A percentile compares a stretch with the other conserved stretches of the same genome.
phyloP scores from a whole-genome alignment of 805 yeast genomes.

The Candida multigemmis region DNA sequence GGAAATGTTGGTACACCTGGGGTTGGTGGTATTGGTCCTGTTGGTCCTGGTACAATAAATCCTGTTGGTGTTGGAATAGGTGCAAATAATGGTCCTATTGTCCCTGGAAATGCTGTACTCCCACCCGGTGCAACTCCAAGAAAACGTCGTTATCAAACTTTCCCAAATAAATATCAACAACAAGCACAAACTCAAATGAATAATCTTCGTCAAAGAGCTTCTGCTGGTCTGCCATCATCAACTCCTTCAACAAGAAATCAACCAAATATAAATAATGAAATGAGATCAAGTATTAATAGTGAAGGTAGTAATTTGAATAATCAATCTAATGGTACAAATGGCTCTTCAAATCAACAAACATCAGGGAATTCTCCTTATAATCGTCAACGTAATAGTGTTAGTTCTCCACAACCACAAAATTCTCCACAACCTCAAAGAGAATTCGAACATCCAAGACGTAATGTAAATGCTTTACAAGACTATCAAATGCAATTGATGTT shows the following conservation, averaged over 20 bases:
- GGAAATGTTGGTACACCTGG: too few species aligned
- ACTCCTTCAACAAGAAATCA: constrained; percentile 5
- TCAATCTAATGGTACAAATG: constrained; percentile 4
- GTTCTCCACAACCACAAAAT: constrained; percentile 5
- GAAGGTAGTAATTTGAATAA: neutral
- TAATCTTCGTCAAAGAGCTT: constrained; percentile 37
- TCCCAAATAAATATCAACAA: constrained; percentile 26
- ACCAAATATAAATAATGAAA: too few species aligned
- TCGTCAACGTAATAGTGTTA: neutral
- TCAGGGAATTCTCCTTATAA: neutral
- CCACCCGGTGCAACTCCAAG: too few species aligned
- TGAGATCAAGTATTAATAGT: too few species aligned
- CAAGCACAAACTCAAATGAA: constrained; percentile 44
- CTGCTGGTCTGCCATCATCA: constrained; percentile 17
- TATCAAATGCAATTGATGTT: constrained; percentile 73
- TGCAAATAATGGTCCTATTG: too few species aligned
- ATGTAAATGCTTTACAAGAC: constrained; percentile 60
- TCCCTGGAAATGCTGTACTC: too few species aligned
- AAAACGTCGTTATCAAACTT: too few species aligned
- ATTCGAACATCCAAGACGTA: constrained; percentile 7
- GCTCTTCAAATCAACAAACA: constrained; percentile 5
- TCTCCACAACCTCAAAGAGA: constrained; percentile 5
- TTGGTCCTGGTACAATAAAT: too few species aligned
- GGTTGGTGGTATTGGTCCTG: too few species aligned
- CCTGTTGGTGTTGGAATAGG: too few species aligned